Percentiles rank a stretch among this genome's conserved stretches.
These are phyloP conservation scores for Geotrichum macrosporum DNA, from an alignment of 1,139 yeast species.

Conservation along the genomic window DNA sequence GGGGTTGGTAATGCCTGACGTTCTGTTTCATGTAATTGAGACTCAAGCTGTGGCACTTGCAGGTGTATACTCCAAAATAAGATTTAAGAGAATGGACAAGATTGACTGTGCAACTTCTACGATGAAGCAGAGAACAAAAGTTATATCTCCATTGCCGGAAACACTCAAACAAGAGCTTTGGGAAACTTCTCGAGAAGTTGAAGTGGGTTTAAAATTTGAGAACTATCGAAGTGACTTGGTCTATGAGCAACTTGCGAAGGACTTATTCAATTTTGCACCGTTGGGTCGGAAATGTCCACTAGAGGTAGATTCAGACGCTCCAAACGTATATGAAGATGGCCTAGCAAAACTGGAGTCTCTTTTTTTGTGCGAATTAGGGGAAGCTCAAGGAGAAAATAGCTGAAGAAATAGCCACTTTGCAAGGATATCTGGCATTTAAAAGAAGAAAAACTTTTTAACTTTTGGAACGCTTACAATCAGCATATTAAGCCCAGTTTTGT, in stretches of 20 bases:
- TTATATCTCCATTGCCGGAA: not conserved
- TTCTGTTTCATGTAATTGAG: constrained; percentile 5
- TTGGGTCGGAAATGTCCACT: not conserved
- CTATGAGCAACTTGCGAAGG: not conserved
- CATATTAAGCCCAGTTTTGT: too few species aligned
- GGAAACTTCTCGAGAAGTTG: not conserved
- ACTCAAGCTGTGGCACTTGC: constrained; percentile 4
- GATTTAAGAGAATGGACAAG: not conserved
- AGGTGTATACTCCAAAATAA: not conserved
- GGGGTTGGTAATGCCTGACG: not conserved
- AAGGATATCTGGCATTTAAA: too few species aligned
- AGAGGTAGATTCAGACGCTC: constrained; percentile 2
- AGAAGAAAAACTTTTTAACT: too few species aligned
- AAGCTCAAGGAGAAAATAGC: not conserved
- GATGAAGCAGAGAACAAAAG: not conserved
- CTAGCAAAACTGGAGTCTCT: not conserved
- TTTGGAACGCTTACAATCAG: too few species aligned
- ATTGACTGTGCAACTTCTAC: not conserved
- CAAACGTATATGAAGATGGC: not conserved
- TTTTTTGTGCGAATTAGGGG: not conserved
- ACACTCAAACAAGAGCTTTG: not conserved
- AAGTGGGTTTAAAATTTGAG: not conserved
- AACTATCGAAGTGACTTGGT: not conserved
- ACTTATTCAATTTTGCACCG: not conserved
- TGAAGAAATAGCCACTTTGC: not conserved